A percentile compares a stretch with the other conserved stretches of the same genome.
Conservation (phyloP, 2,329 filamentous ascomycete genomes). For the Fusarium drepaniforme region DNA sequence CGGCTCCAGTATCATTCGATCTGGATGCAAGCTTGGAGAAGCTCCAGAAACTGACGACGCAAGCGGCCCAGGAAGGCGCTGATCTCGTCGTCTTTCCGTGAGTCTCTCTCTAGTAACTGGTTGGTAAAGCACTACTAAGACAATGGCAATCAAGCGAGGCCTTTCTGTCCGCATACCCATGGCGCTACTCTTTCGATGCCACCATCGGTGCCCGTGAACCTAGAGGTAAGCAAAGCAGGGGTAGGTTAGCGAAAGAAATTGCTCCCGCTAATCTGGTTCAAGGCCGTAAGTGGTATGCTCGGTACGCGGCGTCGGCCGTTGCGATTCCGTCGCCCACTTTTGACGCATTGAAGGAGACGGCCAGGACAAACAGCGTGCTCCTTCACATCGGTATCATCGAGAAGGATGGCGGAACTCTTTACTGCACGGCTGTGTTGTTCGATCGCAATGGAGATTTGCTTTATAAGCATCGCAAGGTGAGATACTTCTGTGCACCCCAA, state of each 20-base stretch:
- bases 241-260: not conserved
- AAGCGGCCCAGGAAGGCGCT: not conserved
- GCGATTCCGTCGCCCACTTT: not conserved
- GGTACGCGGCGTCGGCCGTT: not conserved
- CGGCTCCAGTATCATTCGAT: not conserved
- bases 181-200: not conserved
- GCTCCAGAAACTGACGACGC: not conserved
- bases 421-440: not conserved
- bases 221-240: not conserved
- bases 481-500: not conserved
- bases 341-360: not conserved
- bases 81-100: not conserved
- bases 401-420: not conserved
- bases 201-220: not conserved
- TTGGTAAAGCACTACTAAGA: not conserved
- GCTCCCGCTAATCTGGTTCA: not conserved
- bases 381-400: not conserved
- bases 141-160: not conserved
- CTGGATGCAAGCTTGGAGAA: not conserved
- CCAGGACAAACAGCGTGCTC: not conserved
- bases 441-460: not conserved
- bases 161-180: not conserved
- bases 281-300: not conserved
- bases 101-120: not conserved
- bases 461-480: not conserved